Conservation (phyloP, 441 rosid species). For the Gossypium aridum region DNA sequence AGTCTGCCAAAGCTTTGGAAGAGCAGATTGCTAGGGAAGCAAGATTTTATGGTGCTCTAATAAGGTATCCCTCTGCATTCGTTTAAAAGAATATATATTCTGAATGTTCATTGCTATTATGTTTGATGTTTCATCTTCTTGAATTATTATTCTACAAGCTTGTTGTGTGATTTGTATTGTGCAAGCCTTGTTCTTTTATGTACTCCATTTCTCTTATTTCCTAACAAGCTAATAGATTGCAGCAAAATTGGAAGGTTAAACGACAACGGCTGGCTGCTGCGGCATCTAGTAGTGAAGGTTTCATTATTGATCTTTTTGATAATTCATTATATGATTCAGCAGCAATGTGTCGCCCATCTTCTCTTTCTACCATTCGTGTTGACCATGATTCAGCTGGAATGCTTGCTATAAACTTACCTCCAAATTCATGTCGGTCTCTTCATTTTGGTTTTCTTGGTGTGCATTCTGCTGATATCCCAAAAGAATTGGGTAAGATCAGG, state of each 20-base stretch:
- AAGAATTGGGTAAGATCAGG: conserved; percentile 29
- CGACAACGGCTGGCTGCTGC: conserved; percentile 70
- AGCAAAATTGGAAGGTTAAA: conserved; percentile 98
- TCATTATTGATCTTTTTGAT: conserved; percentile 82
- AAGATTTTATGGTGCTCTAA: conserved; percentile 93
- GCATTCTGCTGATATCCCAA: conserved; percentile 24
- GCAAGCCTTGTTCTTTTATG: background rate
- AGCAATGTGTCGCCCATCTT: conserved; percentile 46
- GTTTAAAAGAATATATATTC: background rate
- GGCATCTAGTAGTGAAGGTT: conserved; percentile 68
- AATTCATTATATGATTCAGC: conserved; percentile 47
- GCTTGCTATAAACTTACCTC: conserved; percentile 83
- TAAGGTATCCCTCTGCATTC: conserved; percentile 44
- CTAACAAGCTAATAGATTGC: conserved; percentile 67
- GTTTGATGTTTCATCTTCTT: background rate
- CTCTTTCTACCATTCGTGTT: conserved; percentile 65
- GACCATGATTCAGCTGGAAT: conserved; percentile 87
- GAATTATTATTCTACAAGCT: conserved; percentile 1
- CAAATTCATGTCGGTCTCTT: conserved; percentile 59
- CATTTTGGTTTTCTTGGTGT: conserved; percentile 71
- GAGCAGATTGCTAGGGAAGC: conserved; percentile 80
- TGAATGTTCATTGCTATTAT: background rate
- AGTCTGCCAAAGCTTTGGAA: conserved; percentile 84
- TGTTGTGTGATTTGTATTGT: background rate
- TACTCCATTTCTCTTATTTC: conserved; percentile 1